phyloP scores from a whole-genome alignment of 2,329 filamentous ascomycete species.

The Penicillium paneum region DNA sequence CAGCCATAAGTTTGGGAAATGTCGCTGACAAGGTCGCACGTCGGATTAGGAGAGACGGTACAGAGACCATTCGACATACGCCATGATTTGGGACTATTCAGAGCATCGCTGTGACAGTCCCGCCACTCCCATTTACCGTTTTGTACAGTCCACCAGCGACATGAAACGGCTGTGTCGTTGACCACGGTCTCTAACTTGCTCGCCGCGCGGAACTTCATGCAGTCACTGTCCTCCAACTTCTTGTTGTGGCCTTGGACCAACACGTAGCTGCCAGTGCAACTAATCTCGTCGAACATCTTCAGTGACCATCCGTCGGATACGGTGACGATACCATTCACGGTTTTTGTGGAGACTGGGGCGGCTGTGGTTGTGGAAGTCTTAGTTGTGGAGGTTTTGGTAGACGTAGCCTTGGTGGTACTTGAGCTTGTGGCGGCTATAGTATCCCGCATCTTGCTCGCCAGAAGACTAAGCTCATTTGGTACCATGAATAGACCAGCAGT shows the following conservation, averaged over 20 bases:
- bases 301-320: neutral
- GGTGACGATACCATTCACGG: neutral
- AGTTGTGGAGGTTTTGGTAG: neutral
- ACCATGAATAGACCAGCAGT: neutral
- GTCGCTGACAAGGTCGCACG: neutral
- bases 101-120: neutral
- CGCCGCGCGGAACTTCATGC: neutral
- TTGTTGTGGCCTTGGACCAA: constrained; percentile 1
- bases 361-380: neutral
- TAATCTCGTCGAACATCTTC: neutral
- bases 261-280: neutral
- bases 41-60: neutral
- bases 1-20: constrained; percentile 6
- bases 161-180: neutral
- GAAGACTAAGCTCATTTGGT: neutral
- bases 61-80: constrained; percentile 4
- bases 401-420: neutral
- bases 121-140: neutral
- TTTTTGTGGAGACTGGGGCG: neutral
- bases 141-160: neutral
- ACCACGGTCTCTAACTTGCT: neutral
- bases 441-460: neutral
- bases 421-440: neutral
- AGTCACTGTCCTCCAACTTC: neutral
- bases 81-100: neutral